Evolutionary conservation across 805 yeast species (phyloP), one percentile per base, ranked within the genome.

Genomic region (Suhomyces kilbournensis): DNA sequence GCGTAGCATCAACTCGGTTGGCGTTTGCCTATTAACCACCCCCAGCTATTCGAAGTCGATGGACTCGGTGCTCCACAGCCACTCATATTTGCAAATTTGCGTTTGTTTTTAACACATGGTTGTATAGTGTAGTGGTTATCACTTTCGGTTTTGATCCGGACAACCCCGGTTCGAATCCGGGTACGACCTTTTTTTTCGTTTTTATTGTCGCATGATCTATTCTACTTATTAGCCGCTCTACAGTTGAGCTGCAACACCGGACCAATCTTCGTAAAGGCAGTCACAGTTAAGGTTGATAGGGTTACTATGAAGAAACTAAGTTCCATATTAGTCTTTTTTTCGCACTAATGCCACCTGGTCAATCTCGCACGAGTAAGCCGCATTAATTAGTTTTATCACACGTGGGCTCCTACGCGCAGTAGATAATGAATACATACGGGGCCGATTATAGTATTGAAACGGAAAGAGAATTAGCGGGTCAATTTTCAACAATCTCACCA

Each of bases 81-180:
- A 25, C 26, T 7, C 26, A 25, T 25, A 9, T 10, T 26, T 9
- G 30, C 14, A 26, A 4, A 12, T 2, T 26, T 2, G 30, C 30
- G 2, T 10, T 2, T 9, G 2, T 9, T 9, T 10, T 26, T 7
- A 14, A 34, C 39, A 34, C 5, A 3, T 10, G 75, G 75, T 71
- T 70, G 74, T 81, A 80, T 83, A 82, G 87, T 83, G 87, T 83
- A 83, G 87, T 81, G 87, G 87, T 83, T 81, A 83, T 83, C 87
- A 83, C 88, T 77, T 78, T 82, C 81, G 87, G 87, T 83, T 83
- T 80, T 83, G 88, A 83, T 83, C 88, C 88, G 81, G 70, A 76
- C 83, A 82, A 83, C 88, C 86, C 87, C 87, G 82, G 88, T 83
- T 83, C 88, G 88, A 83, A 47, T 47, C 50, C 50, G 50, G 50